Conservation (phyloP, 139 green algal genomes). For the Picochlorum sp. region DNA sequence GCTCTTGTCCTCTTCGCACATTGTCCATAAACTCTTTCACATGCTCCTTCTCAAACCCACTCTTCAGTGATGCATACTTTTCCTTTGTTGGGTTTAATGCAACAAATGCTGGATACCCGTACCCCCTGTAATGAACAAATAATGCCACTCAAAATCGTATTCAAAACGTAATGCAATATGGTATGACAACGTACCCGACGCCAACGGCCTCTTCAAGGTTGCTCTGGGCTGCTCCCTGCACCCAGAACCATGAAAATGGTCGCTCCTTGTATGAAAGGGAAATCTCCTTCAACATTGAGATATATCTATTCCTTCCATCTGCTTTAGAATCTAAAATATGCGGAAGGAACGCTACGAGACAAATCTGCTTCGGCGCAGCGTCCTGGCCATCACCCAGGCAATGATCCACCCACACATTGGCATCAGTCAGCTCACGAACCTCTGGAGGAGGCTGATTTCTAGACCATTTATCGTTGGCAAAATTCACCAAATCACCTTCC, state of each 20-base stretch:
- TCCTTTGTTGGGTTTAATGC: conserved; percentile 51
- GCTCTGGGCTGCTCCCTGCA: conserved; percentile 51
- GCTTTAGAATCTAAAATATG: conserved; percentile 83
- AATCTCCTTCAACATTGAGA: conserved; percentile 52
- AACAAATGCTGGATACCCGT: conserved; percentile 68
- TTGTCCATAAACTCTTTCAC: conserved; percentile 46
- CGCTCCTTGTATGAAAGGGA: conserved; percentile 61
- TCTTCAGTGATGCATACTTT: conserved; percentile 29
- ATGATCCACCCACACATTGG: conserved; percentile 48
- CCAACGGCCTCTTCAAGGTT: conserved; percentile 64
- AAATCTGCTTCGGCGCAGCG: conserved; percentile 53
- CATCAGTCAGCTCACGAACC: conserved; percentile 55
- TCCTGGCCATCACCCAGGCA: conserved; percentile 42
- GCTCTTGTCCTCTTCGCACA: conserved; percentile 31
- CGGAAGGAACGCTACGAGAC: conserved; percentile 80
- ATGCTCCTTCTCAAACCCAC: conserved; percentile 39
- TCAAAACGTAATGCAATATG: conserved; percentile 14
- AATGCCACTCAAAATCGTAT: background rate
- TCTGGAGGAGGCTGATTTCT: conserved; percentile 45
- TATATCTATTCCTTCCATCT: conserved; percentile 52
- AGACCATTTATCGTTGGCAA: conserved; percentile 35
- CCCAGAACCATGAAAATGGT: conserved; percentile 74
- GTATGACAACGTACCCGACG: conserved; percentile 40
- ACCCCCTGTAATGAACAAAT: conserved; percentile 12
- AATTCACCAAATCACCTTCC: conserved; percentile 42